A percentile compares a stretch with the other conserved stretches of the same genome.
These are phyloP conservation scores for Phytophthora rubi DNA, from an alignment of 352 stramenopile species.

Conservation along the genomic window DNA sequence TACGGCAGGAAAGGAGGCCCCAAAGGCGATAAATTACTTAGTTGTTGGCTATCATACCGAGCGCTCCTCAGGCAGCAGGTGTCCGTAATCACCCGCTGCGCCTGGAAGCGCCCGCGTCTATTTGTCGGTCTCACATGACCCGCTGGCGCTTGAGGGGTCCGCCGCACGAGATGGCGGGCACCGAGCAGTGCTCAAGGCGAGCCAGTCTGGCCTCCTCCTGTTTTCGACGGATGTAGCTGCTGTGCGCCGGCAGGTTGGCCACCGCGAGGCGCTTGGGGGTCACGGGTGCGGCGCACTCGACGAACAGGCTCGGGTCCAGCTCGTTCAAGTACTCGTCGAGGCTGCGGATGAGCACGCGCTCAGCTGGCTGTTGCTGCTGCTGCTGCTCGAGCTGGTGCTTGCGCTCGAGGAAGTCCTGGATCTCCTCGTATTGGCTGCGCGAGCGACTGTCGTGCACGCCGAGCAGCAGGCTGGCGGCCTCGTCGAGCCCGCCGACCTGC, in stretches of 20 bases:
- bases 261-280: conserved; percentile 17
- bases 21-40: conserved; percentile 31
- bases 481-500: conserved; percentile 47
- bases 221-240: conserved; percentile 49
- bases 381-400: conserved; percentile 47
- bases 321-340: conserved; percentile 65
- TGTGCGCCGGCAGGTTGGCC: conserved; percentile 31
- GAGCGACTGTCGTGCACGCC: conserved; percentile 61
- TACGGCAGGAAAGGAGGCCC: conserved; percentile 25
- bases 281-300: conserved; percentile 3
- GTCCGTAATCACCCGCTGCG: conserved; percentile 9
- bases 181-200: conserved; percentile 20
- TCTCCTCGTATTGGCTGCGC: conserved; percentile 61
- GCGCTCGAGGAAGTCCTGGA: conserved; percentile 60
- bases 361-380: conserved; percentile 17
- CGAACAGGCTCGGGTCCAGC: conserved; percentile 59
- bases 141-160: conserved; percentile 35
- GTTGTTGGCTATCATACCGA: conserved; percentile 12
- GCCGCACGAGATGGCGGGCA: conserved; percentile 16
- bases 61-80: background rate
- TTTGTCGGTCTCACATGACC: conserved; percentile 39
- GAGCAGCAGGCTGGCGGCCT: conserved; percentile 39
- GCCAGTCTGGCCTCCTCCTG: conserved; percentile 46
- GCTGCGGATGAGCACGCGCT: conserved; percentile 44
- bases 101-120: conserved; percentile 4